Evolutionary conservation across 768 basidiomycete species (phyloP).

Genomic region (Cantharellus cinnabarinus): DNA sequence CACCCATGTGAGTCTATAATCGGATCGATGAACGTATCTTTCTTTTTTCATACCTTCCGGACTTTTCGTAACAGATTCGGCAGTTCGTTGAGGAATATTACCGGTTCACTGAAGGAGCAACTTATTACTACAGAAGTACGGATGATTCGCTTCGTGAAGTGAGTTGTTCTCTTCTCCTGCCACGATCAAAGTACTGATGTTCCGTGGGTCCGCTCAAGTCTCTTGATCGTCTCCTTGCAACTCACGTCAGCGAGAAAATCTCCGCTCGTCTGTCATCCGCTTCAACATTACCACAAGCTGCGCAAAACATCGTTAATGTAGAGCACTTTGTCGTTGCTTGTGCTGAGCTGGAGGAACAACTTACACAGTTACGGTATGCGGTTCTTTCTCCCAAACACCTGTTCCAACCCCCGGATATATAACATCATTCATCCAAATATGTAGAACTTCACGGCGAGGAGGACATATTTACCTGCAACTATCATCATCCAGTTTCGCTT

Average conservation of each 20-base stretch:
- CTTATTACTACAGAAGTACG: slow-evolving; percentile 76
- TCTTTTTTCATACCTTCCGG: neutral
- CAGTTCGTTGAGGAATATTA: slow-evolving; percentile 88
- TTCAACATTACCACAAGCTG: slow-evolving; percentile 71
- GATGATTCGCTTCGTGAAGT: slow-evolving; percentile 85
- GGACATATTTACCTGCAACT: slow-evolving; percentile 45
- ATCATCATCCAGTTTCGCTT: slow-evolving; percentile 38
- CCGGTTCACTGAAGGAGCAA: slow-evolving; percentile 86
- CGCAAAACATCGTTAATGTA: slow-evolving; percentile 80
- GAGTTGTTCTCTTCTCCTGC: slow-evolving; percentile 2
- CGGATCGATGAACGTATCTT: neutral
- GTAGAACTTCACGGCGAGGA: slow-evolving; percentile 63
- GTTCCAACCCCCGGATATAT: neutral
- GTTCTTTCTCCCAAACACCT: neutral
- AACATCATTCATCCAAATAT: neutral
- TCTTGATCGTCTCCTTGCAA: slow-evolving; percentile 60
- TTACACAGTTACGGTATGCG: slow-evolving; percentile 59
- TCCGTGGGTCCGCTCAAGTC: slow-evolving; percentile 29
- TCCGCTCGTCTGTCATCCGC: slow-evolving; percentile 51
- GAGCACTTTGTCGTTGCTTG: slow-evolving; percentile 82
- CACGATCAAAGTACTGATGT: neutral
- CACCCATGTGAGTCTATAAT: slow-evolving; percentile 39
- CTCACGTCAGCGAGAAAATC: slow-evolving; percentile 58
- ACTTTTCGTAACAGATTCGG: slow-evolving; percentile 35
- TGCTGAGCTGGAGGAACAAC: slow-evolving; percentile 60